phyloP scores from a whole-genome alignment of 306 rosid species.

The Cucumis hystrix region DNA sequence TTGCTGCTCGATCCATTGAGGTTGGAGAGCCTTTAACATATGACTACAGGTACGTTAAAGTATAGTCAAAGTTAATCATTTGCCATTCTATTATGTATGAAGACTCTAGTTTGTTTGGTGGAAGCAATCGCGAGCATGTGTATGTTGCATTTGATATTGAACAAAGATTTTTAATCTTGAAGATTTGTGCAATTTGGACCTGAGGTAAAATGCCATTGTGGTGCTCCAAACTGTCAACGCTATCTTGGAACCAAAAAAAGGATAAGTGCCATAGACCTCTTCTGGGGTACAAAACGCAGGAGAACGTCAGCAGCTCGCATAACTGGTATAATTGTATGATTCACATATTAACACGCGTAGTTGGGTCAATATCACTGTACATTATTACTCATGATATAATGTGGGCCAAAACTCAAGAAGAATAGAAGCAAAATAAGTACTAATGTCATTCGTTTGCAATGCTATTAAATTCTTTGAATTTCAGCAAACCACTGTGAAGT shows the following conservation, averaged over 20 bases:
- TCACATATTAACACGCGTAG: not conserved
- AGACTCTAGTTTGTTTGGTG: not conserved
- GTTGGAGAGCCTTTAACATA: constrained; percentile 82
- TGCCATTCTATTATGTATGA: not conserved
- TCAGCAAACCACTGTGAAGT: not conserved
- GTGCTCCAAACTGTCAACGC: constrained; percentile 72
- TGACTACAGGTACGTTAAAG: constrained; percentile 60
- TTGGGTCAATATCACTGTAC: constrained; percentile 3
- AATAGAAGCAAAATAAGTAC: constrained; percentile 1
- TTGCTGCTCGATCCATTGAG: constrained; percentile 61
- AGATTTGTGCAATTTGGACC: constrained; percentile 96
- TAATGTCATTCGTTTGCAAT: not conserved
- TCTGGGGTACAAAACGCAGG: constrained; percentile 82
- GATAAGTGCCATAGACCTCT: constrained; percentile 29
- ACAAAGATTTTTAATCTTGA: constrained; percentile 1
- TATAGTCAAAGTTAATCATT: not conserved
- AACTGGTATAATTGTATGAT: constrained; percentile 13
- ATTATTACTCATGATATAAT: not conserved
- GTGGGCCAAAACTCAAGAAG: not conserved
- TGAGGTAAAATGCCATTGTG: constrained; percentile 71
- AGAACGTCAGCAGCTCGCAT: constrained; percentile 38
- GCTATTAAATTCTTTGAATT: not conserved
- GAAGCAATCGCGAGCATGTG: not conserved
- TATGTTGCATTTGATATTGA: not conserved
- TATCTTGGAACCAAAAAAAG: constrained; percentile 75